Conservation (phyloP, 106 monocot genomes). For the Agapanthus africanus region DNA sequence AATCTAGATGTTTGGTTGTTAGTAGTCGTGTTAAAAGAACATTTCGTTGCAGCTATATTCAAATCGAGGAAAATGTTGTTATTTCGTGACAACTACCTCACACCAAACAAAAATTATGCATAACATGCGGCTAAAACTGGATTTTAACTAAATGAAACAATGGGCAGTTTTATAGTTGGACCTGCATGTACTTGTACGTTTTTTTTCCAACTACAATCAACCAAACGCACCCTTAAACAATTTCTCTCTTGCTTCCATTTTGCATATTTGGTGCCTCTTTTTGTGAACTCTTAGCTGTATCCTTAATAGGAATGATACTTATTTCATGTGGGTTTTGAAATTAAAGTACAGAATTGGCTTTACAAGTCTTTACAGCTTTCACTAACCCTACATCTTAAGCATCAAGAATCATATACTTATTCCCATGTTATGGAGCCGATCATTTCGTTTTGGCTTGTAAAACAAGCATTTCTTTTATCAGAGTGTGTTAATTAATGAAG, state of each 20-base stretch:
- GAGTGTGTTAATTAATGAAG: not conserved
- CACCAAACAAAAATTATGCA: too few relatives aligned
- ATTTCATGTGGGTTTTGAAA: not conserved
- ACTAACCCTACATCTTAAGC: not conserved
- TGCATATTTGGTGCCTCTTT: not conserved
- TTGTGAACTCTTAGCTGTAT: conserved; percentile 1
- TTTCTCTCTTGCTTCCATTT: not conserved
- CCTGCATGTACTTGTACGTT: too few relatives aligned
- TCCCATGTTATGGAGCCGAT: not conserved
- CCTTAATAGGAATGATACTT: not conserved
- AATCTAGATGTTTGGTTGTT: too few relatives aligned
- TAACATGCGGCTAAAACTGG: too few relatives aligned
- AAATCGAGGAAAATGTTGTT: too few relatives aligned
- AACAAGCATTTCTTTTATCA: not conserved
- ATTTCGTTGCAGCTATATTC: too few relatives aligned
- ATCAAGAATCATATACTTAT: conserved; percentile 5
- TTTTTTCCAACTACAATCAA: too few relatives aligned
- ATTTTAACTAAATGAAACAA: too few relatives aligned
- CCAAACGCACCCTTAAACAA: too few relatives aligned
- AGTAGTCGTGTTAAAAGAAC: too few relatives aligned
- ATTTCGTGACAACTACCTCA: too few relatives aligned
- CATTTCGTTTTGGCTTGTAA: not conserved
- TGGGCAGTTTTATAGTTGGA: too few relatives aligned
- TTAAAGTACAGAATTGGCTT: not conserved
- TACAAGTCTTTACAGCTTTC: not conserved